A percentile compares a stretch with the other conserved stretches of the same genome.
These are phyloP conservation scores for Microsporum ferrugineum DNA, from an alignment of 2,329 filamentous ascomycete genomes.

Conservation along the genomic window DNA sequence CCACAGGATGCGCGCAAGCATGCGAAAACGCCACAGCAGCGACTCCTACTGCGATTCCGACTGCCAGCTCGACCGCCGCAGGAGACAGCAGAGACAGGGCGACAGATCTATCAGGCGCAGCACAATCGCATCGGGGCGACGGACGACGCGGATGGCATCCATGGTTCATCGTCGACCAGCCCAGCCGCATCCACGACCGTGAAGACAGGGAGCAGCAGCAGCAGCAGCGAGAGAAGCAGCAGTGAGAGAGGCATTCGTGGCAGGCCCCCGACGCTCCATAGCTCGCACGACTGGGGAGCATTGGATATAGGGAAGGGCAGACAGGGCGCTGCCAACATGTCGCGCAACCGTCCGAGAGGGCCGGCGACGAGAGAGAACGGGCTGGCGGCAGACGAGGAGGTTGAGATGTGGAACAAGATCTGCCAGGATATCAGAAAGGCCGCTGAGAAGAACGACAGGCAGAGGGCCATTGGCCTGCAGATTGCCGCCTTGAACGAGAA, in stretches of 20 bases:
- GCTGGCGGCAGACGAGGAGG: constrained; percentile 34
- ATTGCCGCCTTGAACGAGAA: constrained; percentile 35
- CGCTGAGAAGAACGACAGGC: constrained; percentile 35
- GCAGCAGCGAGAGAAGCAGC: not conserved
- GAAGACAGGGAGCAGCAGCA: not conserved
- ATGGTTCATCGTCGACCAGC: not conserved
- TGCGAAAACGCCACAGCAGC: not conserved
- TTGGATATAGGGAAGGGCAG: constrained; percentile 13
- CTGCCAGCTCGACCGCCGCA: not conserved
- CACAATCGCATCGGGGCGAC: not conserved
- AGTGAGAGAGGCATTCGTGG: constrained; percentile 7
- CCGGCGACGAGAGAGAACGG: constrained; percentile 33
- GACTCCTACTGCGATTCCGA: not conserved
- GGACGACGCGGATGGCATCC: constrained; percentile 4
- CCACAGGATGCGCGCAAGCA: not conserved
- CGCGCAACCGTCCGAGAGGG: constrained; percentile 32
- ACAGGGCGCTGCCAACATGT: constrained; percentile 22
- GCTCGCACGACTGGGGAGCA: constrained; percentile 19
- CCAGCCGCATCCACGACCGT: not conserved
- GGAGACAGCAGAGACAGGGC: not conserved
- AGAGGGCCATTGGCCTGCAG: constrained; percentile 29
- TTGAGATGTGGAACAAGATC: constrained; percentile 37
- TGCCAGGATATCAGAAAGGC: constrained; percentile 33
- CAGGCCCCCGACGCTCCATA: not conserved
- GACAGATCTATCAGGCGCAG: not conserved